phyloP scores from a whole-genome alignment of 202 grass and related monocot genomes.

The Cymbopogon flexuosus region DNA sequence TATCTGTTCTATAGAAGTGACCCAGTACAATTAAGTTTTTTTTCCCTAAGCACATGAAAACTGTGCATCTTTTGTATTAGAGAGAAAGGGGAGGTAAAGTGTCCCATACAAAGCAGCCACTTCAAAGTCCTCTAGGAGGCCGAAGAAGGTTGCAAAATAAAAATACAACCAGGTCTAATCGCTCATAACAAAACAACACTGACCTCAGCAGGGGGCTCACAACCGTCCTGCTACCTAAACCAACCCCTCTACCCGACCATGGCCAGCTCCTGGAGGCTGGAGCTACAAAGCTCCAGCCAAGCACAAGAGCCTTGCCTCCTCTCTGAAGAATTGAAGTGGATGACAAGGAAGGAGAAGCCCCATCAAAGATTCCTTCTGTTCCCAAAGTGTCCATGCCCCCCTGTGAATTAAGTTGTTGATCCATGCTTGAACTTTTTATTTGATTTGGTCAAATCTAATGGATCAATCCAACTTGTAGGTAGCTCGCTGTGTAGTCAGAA shows the following conservation, averaged over 20 bases:
- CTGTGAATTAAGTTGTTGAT: neutral
- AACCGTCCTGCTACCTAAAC: neutral
- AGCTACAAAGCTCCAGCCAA: neutral
- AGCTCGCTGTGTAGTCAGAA: neutral
- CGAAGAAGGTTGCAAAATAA: neutral
- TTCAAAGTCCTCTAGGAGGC: neutral
- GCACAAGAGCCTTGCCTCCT: neutral
- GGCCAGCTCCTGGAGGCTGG: neutral
- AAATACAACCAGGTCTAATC: neutral
- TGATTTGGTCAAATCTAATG: slow-evolving; percentile 11
- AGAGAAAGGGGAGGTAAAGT: neutral
- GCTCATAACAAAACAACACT: neutral
- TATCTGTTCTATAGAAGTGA: neutral
- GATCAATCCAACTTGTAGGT: neutral
- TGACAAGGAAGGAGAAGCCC: neutral
- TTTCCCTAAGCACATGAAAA: neutral
- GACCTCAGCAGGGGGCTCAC: neutral
- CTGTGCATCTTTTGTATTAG: neutral
- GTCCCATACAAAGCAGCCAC: no score
- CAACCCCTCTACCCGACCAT: neutral
- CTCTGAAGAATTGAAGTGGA: neutral
- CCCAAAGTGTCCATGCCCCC: neutral
- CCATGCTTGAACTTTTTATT: slow-evolving; percentile 16
- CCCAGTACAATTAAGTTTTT: neutral
- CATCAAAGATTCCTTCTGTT: neutral